Evolutionary conservation across 129 eudicot species (phyloP).

Genomic region (Chrysanthemum lavandulifolium): DNA sequence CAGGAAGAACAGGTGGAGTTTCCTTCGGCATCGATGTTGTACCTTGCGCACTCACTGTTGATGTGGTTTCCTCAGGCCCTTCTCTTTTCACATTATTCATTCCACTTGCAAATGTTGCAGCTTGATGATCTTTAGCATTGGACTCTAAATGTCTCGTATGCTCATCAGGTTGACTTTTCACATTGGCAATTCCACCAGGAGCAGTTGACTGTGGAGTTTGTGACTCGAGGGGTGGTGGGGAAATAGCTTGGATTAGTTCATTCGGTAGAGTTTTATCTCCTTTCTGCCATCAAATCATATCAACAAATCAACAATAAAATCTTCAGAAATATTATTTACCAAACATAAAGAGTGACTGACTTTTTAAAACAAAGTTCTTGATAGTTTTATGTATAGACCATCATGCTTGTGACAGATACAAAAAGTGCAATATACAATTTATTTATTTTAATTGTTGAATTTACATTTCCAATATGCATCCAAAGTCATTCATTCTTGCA

Average conservation of each 20-base stretch:
- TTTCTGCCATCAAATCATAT: conserved; percentile 53
- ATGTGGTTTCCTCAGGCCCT: conserved; percentile 45
- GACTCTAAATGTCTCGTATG: conserved; percentile 29
- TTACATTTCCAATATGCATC: conserved; percentile 10
- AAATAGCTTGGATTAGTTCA: conserved; percentile 75
- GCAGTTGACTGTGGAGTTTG: conserved; percentile 49
- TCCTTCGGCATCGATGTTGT: conserved; percentile 57
- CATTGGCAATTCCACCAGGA: conserved; percentile 43
- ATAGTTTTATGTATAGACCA: neutral
- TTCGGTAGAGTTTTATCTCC: conserved; percentile 86
- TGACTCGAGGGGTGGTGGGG: conserved; percentile 83
- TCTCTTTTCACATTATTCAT: conserved; percentile 47
- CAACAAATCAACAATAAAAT: conserved; percentile 8
- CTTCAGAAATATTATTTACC: neutral
- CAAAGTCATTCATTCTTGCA: conserved; percentile 1
- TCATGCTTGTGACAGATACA: neutral
- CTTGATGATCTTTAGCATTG: conserved; percentile 50
- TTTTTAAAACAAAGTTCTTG: neutral
- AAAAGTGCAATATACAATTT: conserved; percentile 4
- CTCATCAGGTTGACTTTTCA: conserved; percentile 8
- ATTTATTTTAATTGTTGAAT: neutral
- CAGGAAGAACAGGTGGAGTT: conserved; percentile 33
- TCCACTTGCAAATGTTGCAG: conserved; percentile 32
- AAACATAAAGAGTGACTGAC: neutral
- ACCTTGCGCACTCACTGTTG: conserved; percentile 41